Base-by-base conservation (phyloP, 208 protist genomes). In the Trypanosomatidae sp. region DNA sequence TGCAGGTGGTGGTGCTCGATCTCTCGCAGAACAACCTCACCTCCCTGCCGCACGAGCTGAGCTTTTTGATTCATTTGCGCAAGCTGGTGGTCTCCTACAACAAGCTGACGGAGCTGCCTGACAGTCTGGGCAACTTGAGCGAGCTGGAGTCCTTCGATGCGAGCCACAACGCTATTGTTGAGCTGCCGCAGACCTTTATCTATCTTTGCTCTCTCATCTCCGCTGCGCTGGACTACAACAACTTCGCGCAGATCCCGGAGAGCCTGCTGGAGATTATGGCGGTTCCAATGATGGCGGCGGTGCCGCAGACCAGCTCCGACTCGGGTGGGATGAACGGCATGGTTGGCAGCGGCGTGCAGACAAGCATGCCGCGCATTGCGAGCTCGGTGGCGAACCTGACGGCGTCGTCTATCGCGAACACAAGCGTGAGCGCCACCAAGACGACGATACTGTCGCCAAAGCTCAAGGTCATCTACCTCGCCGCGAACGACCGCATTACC, bases 141-240 rank as follows among this genome's bases (percentile, higher is more conserved):
- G 69, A 84, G 67, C 81, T 97, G 6, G 87, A 95, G 62, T 64
- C 52, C n/a, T 62, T 97, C 12, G 93, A 97, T 75, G 86, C 84
- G 17, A 95, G 88, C 62, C 90, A 97, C 78, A 97, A 97, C 82
- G 19, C 55, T 22, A 71, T 97, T 13, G 69, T 60, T 0, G 69
- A 88, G 5, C 80, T 97, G 41, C 93, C 93, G 59, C 69, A 76
- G 36, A 89, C 84, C 2, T 95, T 97, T 73, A 73, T 86, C 73
- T 92, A 87, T 56, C 76, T 94, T 28, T 74, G 60, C n/a, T 72
- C 67, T 17, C 79, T 95, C 47, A 56, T 73, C 62, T 91, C 83
- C 0, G 77, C 89, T 36, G 76, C 83, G 36, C 80, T 95, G 55
- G 93, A 97, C 72, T 97, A 93, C 82, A 97, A 97, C 79, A 80